Conservation (phyloP, 2,329 filamentous ascomycete species). For the Teratosphaeria nubilosa region DNA sequence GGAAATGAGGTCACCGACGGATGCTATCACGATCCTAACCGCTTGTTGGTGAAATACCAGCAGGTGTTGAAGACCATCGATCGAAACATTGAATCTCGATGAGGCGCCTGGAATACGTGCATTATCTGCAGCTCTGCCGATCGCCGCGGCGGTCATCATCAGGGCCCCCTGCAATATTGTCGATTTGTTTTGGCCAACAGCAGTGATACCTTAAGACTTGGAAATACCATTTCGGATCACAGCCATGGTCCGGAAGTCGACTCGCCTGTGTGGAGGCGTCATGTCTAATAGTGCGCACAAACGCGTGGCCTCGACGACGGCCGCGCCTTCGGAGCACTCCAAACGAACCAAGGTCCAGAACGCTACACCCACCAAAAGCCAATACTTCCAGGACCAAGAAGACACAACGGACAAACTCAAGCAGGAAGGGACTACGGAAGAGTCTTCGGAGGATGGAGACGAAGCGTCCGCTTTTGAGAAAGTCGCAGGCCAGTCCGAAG, state of each 20-base stretch:
- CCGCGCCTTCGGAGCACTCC: not conserved
- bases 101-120: not conserved
- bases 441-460: conserved; percentile 2
- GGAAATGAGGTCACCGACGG: not conserved
- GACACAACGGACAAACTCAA: conserved; percentile 12
- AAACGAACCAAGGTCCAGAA: conserved; percentile 17
- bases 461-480: not conserved
- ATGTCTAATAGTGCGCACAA: conserved; percentile 13
- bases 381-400: conserved; percentile 33
- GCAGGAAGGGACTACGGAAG: conserved; percentile 23
- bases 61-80: not conserved
- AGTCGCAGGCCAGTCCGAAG: conserved; percentile 13
- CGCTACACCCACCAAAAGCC: conserved; percentile 39
- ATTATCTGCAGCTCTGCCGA: not conserved
- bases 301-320: conserved; percentile 14
- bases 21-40: not conserved
- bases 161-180: too few relatives aligned
- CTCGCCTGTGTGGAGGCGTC: conserved; percentile 11
- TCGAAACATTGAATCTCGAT: not conserved
- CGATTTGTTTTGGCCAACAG: too few relatives aligned
- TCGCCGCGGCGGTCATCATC: not conserved
- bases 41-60: not conserved
- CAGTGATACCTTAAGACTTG: too few relatives aligned
- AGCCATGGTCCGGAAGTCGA: conserved; percentile 19
- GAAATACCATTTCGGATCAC: not conserved